phyloP scores from a whole-genome alignment of 1,284 basidiomycete species.

The Malassezia sympodialis region DNA sequence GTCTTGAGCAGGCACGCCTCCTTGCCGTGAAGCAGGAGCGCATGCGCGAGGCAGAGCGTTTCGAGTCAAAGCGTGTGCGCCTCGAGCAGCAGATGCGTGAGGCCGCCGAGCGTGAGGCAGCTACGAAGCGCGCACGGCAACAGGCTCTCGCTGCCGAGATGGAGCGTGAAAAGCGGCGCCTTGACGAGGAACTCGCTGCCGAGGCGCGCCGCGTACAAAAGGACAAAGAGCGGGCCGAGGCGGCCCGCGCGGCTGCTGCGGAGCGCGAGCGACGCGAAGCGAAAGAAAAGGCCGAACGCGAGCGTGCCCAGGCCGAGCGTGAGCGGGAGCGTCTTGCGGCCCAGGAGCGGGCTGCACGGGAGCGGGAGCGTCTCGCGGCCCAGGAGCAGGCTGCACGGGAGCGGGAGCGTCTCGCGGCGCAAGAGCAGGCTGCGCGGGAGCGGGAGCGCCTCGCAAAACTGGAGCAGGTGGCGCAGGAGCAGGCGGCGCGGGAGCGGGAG shows the following conservation, averaged over 20 bases:
- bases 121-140: not conserved
- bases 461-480: constrained; percentile 6
- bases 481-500: not conserved
- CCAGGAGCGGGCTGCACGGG: constrained; percentile 16
- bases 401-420: constrained; percentile 10
- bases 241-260: not conserved
- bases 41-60: constrained; percentile 19
- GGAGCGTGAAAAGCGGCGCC: constrained; percentile 5
- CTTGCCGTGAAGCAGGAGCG: not conserved
- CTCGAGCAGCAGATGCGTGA: constrained; percentile 1
- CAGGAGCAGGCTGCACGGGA: constrained; percentile 18
- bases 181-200: constrained; percentile 19
- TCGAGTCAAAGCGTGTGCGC: constrained; percentile 20
- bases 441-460: not conserved
- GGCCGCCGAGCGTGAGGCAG: not conserved
- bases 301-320: too few relatives aligned
- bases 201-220: constrained; percentile 17
- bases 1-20: not conserved
- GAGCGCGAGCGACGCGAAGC: not conserved
- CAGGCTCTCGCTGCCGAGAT: not conserved
- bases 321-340: constrained; percentile 15
- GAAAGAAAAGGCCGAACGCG: not conserved
- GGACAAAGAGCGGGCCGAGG: constrained; percentile 19
- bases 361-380: constrained; percentile 15
- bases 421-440: constrained; percentile 17